Evolutionary conservation across 441 rosid species (phyloP), one percentile per base, ranked within the genome.

Genomic region (Syzygium syzygioides): DNA sequence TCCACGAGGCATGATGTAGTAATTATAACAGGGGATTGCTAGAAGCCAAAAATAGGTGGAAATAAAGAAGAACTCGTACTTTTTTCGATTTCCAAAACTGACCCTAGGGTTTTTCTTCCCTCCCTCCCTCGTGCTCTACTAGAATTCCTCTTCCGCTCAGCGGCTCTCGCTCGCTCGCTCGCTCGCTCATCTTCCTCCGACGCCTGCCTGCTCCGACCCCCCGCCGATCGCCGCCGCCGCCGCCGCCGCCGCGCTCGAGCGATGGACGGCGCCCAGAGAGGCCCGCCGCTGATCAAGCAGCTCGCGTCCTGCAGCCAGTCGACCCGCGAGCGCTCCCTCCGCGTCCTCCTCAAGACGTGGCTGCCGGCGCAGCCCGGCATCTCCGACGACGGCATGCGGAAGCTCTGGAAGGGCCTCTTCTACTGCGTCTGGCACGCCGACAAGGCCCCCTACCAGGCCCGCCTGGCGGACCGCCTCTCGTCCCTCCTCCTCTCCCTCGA

Each of bases 391-490:
- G 96, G 94, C 64, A 94, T 97, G 96, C 95, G 92, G 95, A 95
- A 94, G 95, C 93, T 97, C 10, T 97, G 99, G 99, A 97, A 96
- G 90, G 99, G 99, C 25, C 94, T 97, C 83, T 97, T 97, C 93
- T 97, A 95, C 92, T 96, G 99, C 91, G 93, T 97, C 59, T 97
- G 99, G 99, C 99, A 96, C 90, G 94, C 99, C 59, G 99, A 97
- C 88, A 96, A 97, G 95, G 83, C 90, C 4, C 92, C 94, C 2
- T 93, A 89, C 86, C 99, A 97, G 91, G 86, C 95, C 25, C 93
- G 94, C 14, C 98, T 97, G 48, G 92, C 93, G 89, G 93, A 94
- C 86, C 93, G 93, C 85, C 94, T 97, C 91, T 92, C 96, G 62
- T 90, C 95, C 30, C 86, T 93, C 59, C 91, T 96, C 13, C 92